Conservation (phyloP, 1,284 basidiomycete genomes). For the Ganoderma multipileum region DNA sequence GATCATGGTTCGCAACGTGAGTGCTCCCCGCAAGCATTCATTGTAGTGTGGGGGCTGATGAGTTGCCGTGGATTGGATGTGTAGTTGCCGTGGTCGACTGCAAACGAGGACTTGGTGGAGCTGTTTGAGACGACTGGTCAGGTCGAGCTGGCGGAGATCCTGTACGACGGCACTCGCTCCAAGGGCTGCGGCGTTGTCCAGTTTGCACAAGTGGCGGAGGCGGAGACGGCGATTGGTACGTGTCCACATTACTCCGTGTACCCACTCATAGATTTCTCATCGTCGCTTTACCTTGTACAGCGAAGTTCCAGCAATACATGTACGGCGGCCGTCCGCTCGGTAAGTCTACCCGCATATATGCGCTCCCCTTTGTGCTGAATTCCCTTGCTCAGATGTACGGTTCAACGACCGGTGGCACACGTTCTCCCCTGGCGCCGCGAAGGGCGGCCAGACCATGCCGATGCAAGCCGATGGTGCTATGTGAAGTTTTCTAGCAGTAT, state of each 20-base stretch:
- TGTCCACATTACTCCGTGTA: slow-evolving; percentile 5
- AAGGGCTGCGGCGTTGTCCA: slow-evolving; percentile 97
- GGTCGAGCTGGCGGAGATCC: slow-evolving; percentile 92
- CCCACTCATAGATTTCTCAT: background rate
- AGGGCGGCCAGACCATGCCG: slow-evolving; percentile 74
- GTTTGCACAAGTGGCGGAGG: slow-evolving; percentile 88
- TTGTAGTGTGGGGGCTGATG: slow-evolving; percentile 10
- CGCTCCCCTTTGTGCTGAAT: slow-evolving; percentile 4
- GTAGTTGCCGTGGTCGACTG: slow-evolving; percentile 98
- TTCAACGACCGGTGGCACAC: slow-evolving; percentile 95
- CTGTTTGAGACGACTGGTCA: slow-evolving; percentile 97
- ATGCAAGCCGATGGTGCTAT: slow-evolving; percentile 35
- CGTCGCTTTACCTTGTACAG: slow-evolving; percentile 44
- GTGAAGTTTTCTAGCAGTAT: slow-evolving; percentile 17
- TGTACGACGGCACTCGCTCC: slow-evolving; percentile 89
- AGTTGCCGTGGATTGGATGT: background rate
- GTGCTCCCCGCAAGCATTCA: slow-evolving; percentile 42
- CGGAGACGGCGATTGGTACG: slow-evolving; percentile 91
- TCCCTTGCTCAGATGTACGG: slow-evolving; percentile 69
- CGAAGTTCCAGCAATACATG: slow-evolving; percentile 92
- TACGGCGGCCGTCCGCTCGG: slow-evolving; percentile 90
- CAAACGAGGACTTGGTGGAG: slow-evolving; percentile 98
- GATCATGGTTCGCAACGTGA: slow-evolving; percentile 96
- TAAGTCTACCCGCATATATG: slow-evolving; percentile 43
- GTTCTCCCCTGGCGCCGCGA: slow-evolving; percentile 84